Evolutionary conservation across 2,329 filamentous ascomycete species (phyloP).

Genomic region (Paecilomyces fulvus): DNA sequence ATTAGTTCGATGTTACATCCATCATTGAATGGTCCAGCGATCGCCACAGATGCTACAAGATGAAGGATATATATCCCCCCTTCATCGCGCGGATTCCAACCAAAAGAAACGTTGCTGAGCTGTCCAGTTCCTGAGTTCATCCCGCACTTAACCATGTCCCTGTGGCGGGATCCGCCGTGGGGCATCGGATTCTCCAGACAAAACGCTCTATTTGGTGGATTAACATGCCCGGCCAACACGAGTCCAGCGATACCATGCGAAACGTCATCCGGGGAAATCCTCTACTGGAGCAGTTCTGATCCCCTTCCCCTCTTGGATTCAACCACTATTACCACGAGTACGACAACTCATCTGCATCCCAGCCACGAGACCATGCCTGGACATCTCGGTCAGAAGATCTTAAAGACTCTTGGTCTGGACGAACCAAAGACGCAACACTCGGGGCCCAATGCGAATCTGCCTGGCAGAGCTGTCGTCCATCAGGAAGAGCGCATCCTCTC

Average conservation of each 20-base stretch:
- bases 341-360: neutral
- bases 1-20: neutral
- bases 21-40: neutral
- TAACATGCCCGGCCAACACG: neutral
- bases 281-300: neutral
- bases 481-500: slow-evolving; percentile 27
- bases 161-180: neutral
- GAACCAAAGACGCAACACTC: neutral
- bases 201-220: neutral
- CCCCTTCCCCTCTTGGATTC: neutral
- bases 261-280: neutral
- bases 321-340: neutral
- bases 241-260: neutral
- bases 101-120: neutral
- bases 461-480: slow-evolving; percentile 19
- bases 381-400: neutral
- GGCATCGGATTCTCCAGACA: neutral
- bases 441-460: neutral
- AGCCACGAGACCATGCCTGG: neutral
- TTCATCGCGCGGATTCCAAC: neutral
- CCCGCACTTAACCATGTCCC: neutral
- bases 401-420: neutral
- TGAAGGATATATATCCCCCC: neutral
- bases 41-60: neutral
- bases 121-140: neutral